Evolutionary conservation across 2,329 filamentous ascomycete species (phyloP), one percentile per base, ranked within the genome.

Genomic region (Fusarium sp.): DNA sequence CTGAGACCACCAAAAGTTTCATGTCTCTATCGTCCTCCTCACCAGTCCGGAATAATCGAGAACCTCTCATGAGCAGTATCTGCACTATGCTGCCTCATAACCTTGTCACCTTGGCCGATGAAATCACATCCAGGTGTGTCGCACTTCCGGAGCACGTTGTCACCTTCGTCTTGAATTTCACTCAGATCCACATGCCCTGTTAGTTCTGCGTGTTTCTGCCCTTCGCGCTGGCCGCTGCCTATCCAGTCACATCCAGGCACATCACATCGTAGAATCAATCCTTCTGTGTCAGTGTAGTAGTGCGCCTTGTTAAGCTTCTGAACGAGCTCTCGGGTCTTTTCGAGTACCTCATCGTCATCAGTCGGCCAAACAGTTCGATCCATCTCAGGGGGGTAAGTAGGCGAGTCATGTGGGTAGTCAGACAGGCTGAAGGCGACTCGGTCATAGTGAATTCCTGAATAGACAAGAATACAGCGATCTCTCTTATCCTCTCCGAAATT

Each of bases 391-490:
- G 91, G 89, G 15, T 89, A 84, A 50, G 88, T 85, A 10, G 89
- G 83, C 64, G 84, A 86, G 47, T 84, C 86, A 74, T 86, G 85
- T 7, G 88, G 89, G 72, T 82, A 86, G 70, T 86, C 87, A 27
- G 86, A 90, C 42, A 88, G 89, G 22, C 90, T 91, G 72, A 97
- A 89, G 2, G 93, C 94, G 66, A 98, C 91, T 11, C 93, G 92
- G 81, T 98, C 95, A 82, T 98, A 98, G 80, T 98, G 95, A 55
- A 98, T 96, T 5, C 94, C 94, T 0, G 93, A 95, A 82, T 97
- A 98, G 1, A 97, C 91, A 29, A 98, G 84, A 31, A 97, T 90
- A 77, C 93, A 95, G 11, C 94, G 87, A 44, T 87, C 88, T 38
- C 84, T 80, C 58, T 89, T 88, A 2, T 90, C 90, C 78, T 96